Base-by-base conservation (phyloP, 768 basidiomycete genomes). In the Kwoniella heveanensis region DNA sequence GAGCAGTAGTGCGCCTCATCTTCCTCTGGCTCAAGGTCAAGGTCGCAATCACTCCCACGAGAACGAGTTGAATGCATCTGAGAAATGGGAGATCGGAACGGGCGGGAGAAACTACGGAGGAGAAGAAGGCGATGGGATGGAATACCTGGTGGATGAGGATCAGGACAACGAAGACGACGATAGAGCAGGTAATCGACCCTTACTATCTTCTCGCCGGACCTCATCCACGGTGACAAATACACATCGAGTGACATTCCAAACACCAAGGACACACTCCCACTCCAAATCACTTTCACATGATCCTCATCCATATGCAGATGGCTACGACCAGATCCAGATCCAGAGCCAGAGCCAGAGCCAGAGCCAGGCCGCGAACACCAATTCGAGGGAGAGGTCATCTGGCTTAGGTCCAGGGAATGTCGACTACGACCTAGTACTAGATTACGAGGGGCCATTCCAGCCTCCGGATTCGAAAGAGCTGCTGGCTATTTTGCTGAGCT, bases 391-490 rank as follows among this genome's bases (percentile, higher is more conserved):
- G n/a, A n/a, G 32, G 13, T 32, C 32, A 32, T 5, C 32, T 13
- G n/a, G n/a, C n/a, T n/a, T n/a, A 36, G 32, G 32, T 7, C 32
- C 32, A 6, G 39, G 4, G 4, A 44, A 44, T 19, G 39, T 44
- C 39, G 63, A 53, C n/a, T 47, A 52, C n/a, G 30, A 52, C 24
- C 13, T 44, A 36, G 32, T 25, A 6, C 22, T 57, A 17, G 46
- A 58, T 29, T 68, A 73, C 39, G 62, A 66, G 4, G 68, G 70
- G 1, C 68, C 66, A 26, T 76, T 76, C 47, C 68, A 76, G 57
- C 44, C 55, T 21, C 71, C 69, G 2, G 73, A 71, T 30, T 50
- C 54, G 39, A 62, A 60, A 22, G 76, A 77, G 62, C 56, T 69
- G 52, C 19, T 71, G 17, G 65, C 60, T 2, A 70, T 77, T 12